phyloP scores from a whole-genome alignment of 148 eudicot species.

The Camellia granthamiana region DNA sequence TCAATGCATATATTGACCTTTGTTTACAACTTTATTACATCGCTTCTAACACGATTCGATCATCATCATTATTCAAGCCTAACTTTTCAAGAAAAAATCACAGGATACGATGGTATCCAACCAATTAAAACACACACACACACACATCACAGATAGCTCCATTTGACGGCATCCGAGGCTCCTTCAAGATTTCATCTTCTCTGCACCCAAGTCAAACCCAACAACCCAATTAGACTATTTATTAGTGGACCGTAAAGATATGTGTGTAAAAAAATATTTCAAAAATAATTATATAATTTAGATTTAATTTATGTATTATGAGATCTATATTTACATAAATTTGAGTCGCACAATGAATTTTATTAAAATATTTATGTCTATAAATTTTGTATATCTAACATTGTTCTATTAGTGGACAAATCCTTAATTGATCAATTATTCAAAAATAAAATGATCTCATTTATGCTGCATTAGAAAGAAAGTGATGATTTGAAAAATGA shows the following conservation, averaged over 20 bases:
- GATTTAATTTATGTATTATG: too few species aligned
- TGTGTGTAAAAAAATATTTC: not conserved
- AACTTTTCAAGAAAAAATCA: too few species aligned
- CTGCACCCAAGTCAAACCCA: not conserved
- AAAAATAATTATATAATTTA: too few species aligned
- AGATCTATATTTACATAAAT: too few species aligned
- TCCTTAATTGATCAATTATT: too few species aligned
- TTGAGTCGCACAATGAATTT: too few species aligned
- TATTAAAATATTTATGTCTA: too few species aligned
- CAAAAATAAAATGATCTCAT: too few species aligned
- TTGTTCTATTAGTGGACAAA: too few species aligned
- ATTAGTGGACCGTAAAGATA: not conserved
- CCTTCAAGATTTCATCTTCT: slow-evolving; percentile 1
- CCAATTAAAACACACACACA: not conserved
- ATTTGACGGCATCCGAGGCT: not conserved
- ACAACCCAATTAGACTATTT: not conserved
- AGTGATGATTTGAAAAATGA: too few species aligned
- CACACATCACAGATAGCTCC: not conserved
- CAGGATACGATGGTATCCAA: not conserved
- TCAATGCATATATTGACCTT: not conserved
- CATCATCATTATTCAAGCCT: not conserved
- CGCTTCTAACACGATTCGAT: not conserved
- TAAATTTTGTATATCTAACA: too few species aligned
- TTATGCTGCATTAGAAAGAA: too few species aligned
- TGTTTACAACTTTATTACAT: not conserved